Conservation (phyloP, 1,139 yeast genomes). For the Suhomyces panamericanus region DNA sequence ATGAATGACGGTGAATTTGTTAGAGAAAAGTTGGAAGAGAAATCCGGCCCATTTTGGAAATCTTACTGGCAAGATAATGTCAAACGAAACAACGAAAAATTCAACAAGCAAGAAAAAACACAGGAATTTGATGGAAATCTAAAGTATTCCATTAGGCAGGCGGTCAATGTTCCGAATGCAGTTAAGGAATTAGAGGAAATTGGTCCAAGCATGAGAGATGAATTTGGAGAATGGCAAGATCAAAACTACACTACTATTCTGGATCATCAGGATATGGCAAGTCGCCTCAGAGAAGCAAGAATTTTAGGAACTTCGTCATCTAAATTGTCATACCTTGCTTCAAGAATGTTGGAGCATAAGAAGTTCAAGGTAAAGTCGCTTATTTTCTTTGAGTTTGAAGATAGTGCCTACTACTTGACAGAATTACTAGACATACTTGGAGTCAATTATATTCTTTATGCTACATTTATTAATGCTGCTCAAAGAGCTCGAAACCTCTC, state of each 20-base stretch:
- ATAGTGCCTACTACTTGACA: constrained; percentile 65
- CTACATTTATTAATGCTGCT: constrained; percentile 53
- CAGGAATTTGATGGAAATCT: constrained; percentile 17
- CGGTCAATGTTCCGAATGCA: constrained; percentile 15
- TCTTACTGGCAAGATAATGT: constrained; percentile 49
- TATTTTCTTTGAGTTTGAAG: constrained; percentile 71
- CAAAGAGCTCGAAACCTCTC: constrained; percentile 56
- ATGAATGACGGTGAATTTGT: constrained; percentile 28
- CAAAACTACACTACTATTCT: background rate
- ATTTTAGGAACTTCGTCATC: constrained; percentile 61
- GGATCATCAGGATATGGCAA: background rate
- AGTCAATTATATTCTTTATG: constrained; percentile 59
- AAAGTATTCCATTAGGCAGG: constrained; percentile 7
- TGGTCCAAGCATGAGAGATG: background rate
- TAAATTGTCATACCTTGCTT: constrained; percentile 58
- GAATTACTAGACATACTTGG: constrained; percentile 65
- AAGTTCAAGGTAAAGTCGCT: constrained; percentile 50
- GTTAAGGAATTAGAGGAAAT: constrained; percentile 10
- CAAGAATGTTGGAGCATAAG: constrained; percentile 55
- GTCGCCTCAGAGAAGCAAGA: constrained; percentile 30
- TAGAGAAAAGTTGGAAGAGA: constrained; percentile 28
- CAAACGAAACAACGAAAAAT: constrained; percentile 35
- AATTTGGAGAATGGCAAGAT: background rate
- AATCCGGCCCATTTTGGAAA: constrained; percentile 50
- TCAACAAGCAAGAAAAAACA: constrained; percentile 29